Conservation (phyloP, 139 green algal genomes). For the Tetradesmus lagerheimii region DNA sequence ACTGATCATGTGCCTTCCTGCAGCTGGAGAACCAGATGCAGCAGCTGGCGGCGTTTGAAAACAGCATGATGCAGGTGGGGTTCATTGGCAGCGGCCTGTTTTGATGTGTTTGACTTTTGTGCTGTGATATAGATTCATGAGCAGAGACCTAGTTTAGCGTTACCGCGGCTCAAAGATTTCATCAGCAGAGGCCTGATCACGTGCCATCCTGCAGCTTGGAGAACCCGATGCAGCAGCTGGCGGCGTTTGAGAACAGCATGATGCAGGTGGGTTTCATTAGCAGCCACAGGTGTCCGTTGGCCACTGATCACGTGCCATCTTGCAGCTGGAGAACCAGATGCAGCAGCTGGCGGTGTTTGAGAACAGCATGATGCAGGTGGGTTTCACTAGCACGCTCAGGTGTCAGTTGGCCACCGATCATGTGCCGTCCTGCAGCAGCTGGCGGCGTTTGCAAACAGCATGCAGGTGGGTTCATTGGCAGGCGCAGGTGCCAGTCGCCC, state of each 20-base stretch:
- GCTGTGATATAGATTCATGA: too few relatives aligned
- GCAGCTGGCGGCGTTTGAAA: constrained; percentile 27
- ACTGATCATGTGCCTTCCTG: too few relatives aligned
- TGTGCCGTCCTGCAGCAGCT: neutral
- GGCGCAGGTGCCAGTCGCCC: too few relatives aligned
- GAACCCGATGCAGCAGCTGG: constrained; percentile 56
- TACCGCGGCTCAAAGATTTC: too few relatives aligned
- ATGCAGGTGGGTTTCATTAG: constrained; percentile 33
- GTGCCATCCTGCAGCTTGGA: constrained; percentile 61
- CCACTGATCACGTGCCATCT: too few relatives aligned
- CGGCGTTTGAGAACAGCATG: constrained; percentile 12
- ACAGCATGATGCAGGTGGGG: constrained; percentile 40
- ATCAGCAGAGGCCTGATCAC: constrained; percentile 30
- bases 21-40: too few relatives aligned
- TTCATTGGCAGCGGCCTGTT: too few relatives aligned
- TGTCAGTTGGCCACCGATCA: too few relatives aligned
- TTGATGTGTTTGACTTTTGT: too few relatives aligned
- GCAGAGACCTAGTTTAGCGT: too few relatives aligned
- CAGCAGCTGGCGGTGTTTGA: constrained; percentile 34
- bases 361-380: constrained; percentile 41
- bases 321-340: constrained; percentile 68
- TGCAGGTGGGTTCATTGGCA: constrained; percentile 44
- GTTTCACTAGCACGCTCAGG: too few relatives aligned
- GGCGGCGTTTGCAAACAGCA: constrained; percentile 70
- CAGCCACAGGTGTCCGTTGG: too few relatives aligned